A percentile compares a stretch with the other conserved stretches of the same genome.
Evolutionary conservation across 1,284 basidiomycete species (phyloP).

Genomic region (Marasmius sp.): DNA sequence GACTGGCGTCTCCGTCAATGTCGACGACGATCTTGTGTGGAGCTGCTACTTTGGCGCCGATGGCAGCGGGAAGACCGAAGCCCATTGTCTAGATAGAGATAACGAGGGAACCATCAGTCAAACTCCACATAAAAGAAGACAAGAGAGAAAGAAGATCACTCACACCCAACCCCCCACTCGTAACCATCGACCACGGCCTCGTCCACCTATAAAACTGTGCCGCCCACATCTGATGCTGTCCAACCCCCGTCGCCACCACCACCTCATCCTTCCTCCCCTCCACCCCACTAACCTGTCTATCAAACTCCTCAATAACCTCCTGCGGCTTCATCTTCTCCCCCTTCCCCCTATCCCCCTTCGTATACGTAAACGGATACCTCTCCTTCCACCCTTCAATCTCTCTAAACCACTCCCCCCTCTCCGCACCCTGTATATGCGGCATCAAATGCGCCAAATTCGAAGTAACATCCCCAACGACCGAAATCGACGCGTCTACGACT

Average conservation of each 20-base stretch:
- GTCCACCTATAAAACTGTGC: slow-evolving; percentile 94
- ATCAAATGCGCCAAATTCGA: slow-evolving; percentile 82
- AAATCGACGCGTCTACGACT: slow-evolving; percentile 93
- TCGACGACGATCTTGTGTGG: slow-evolving; percentile 94
- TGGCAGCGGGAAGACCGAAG: slow-evolving; percentile 91
- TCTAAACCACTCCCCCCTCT: slow-evolving; percentile 79
- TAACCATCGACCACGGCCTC: slow-evolving; percentile 86
- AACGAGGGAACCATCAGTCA: slow-evolving; percentile 10
- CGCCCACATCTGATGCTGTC: slow-evolving; percentile 99
- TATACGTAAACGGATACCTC: slow-evolving; percentile 89
- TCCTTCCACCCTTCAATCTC: slow-evolving; percentile 87
- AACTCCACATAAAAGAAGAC: neutral
- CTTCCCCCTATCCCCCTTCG: slow-evolving; percentile 48
- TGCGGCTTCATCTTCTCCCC: slow-evolving; percentile 90
- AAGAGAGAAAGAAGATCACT: slow-evolving; percentile 34
- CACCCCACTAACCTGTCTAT: slow-evolving; percentile 54
- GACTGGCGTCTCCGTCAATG: slow-evolving; percentile 96
- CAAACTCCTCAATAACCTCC: slow-evolving; percentile 92
- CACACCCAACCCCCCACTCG: slow-evolving; percentile 95
- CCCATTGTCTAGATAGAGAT: slow-evolving; percentile 81
- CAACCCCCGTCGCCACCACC: slow-evolving; percentile 91
- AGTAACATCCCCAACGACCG: slow-evolving; percentile 92
- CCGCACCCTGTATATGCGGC: slow-evolving; percentile 68
- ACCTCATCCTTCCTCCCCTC: slow-evolving; percentile 83
- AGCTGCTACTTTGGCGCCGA: slow-evolving; percentile 95